These are phyloP conservation scores for Dendryphion nanum DNA, from an alignment of 2,329 filamentous ascomycete species.

Conservation along the genomic window DNA sequence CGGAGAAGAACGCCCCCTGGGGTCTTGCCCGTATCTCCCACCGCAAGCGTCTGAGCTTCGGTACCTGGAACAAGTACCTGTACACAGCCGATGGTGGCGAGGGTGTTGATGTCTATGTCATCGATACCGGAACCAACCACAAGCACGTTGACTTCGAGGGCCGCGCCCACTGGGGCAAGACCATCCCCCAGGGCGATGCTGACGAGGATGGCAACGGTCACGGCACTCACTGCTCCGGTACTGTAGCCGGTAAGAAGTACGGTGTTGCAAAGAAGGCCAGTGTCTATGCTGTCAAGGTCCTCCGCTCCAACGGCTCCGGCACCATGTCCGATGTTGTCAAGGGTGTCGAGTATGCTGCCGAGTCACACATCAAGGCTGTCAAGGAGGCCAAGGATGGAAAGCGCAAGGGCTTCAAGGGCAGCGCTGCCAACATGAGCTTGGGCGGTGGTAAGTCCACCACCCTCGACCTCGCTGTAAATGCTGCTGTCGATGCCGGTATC, in stretches of 20 bases:
- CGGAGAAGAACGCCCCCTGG: slow-evolving; percentile 96
- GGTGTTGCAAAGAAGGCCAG: slow-evolving; percentile 99
- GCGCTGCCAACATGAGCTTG: slow-evolving; percentile 98
- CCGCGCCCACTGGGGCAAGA: slow-evolving; percentile 95
- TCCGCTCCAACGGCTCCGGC: slow-evolving; percentile 93
- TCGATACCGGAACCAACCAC: slow-evolving; percentile 93
- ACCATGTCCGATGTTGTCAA: slow-evolving; percentile 99
- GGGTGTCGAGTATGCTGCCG: slow-evolving; percentile 92
- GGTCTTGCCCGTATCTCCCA: slow-evolving; percentile 97
- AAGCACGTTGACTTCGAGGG: slow-evolving; percentile 97
- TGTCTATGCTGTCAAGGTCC: slow-evolving; percentile 96
- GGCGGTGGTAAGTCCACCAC: slow-evolving; percentile 94
- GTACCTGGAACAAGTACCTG: slow-evolving; percentile 97
- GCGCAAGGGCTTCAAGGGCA: slow-evolving; percentile 97
- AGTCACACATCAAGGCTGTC: slow-evolving; percentile 72
- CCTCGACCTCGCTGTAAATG: slow-evolving; percentile 90
- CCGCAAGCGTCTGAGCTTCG: slow-evolving; percentile 80
- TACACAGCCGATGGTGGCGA: slow-evolving; percentile 88
- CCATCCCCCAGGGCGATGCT: slow-evolving; percentile 78
- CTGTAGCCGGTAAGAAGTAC: slow-evolving; percentile 96
- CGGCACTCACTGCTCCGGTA: slow-evolving; percentile 98
- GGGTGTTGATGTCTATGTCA: slow-evolving; percentile 97
- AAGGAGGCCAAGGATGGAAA: slow-evolving; percentile 80
- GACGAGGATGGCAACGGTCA: slow-evolving; percentile 96
- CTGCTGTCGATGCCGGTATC: slow-evolving; percentile 84